phyloP scores from a whole-genome alignment of 306 rosid species.

The Gastrolobium villosum region DNA sequence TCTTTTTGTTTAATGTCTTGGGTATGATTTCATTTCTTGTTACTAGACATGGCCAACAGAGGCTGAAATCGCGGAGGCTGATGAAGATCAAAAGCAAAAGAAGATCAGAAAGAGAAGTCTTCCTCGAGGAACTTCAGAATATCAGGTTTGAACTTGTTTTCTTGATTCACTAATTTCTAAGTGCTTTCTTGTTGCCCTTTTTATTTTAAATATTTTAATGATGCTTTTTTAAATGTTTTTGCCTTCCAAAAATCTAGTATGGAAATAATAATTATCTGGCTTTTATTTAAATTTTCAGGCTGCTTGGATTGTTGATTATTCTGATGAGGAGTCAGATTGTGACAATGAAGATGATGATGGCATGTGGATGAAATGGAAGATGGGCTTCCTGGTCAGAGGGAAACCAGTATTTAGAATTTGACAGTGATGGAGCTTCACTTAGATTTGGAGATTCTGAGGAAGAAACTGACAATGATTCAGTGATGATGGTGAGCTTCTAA shows the following conservation, averaged over 20 bases:
- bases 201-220: no score
- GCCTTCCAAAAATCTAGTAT: constrained; percentile 17
- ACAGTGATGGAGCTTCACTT: constrained; percentile 75
- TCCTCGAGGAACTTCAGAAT: constrained; percentile 93
- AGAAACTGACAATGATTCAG: constrained; percentile 84
- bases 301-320: constrained; percentile 83
- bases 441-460: constrained; percentile 76
- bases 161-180: constrained; percentile 28
- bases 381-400: constrained; percentile 61
- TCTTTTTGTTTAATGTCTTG: constrained; percentile 16
- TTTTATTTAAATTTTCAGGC: constrained; percentile 65
- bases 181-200: neutral
- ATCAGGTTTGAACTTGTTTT: constrained; percentile 69
- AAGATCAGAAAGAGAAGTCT: constrained; percentile 66
- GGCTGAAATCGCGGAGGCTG: constrained; percentile 79
- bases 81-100: constrained; percentile 64
- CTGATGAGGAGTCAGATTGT: constrained; percentile 68
- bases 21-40: constrained; percentile 35
- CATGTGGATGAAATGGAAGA: constrained; percentile 73
- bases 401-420: constrained; percentile 55
- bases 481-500: constrained; percentile 83
- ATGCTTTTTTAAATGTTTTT: no score
- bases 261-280: constrained; percentile 15
- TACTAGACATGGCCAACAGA: constrained; percentile 98
- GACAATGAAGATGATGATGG: constrained; percentile 69